Base-by-base conservation (phyloP, 805 yeast genomes). In the Pichia rugopelliculosa region DNA sequence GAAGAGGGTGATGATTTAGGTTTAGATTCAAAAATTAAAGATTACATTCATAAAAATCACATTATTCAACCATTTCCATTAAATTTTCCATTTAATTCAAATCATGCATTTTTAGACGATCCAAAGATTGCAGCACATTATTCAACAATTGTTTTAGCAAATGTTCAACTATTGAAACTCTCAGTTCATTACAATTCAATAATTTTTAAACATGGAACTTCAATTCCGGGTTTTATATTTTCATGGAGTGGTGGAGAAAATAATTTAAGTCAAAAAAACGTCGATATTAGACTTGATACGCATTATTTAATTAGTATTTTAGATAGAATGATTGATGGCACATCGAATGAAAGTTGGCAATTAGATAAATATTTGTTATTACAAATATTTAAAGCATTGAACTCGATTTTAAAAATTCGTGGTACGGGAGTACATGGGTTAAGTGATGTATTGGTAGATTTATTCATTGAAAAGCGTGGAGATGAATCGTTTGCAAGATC, bases 61-160 rank as follows among this genome's bases (percentile, higher is more conserved):
- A 42, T 64, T 2, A 45, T 59, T 9, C 65, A 60, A 36, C 60
- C 68, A 3, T 50, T 65, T 38, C 56, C 61, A 12, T 45, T 63
- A 21, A 60, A 62, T 10, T 54, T 48, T 25, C 57, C 53, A 6
- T 63, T 56, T 51, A 53, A 53, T 22, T 39, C 54, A 8, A 53
- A 56, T 15, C 23, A 46, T 36, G 45, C 54, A 2, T 48, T 53
- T 13, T 41, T 54, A n/a, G 53, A 55, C 33, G 62, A 57, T 45
- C 24, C 47, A 3, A 49, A 44, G 15, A 41, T 55, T 21, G 18
- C 46, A 3, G 54, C 54, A 5, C 49, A 58, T 36, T 60, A 62
- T 43, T 33, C 51, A 4, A 45, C 50, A 24, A 39, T 58, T 20
- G 55, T 58, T 8, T 36, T 46, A 12, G 52, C 54, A n/a, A 64